Conservation (phyloP, 2,329 filamentous ascomycete genomes). For the Massarina eburnea region DNA sequence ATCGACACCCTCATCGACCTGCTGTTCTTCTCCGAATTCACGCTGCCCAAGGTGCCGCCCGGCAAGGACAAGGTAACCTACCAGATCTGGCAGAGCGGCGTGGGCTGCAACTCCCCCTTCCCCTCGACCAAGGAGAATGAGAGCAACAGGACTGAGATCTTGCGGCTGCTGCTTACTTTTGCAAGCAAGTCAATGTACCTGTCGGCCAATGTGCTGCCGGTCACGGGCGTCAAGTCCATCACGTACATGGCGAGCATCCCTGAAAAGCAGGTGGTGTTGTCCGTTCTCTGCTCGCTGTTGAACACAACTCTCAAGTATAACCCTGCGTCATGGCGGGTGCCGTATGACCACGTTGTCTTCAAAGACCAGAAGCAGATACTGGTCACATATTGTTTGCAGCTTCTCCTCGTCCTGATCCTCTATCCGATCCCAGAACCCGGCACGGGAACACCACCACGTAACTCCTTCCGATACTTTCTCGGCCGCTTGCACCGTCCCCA, state of each 20-base stretch:
- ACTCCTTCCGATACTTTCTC: slow-evolving; percentile 90
- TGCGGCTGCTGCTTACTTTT: slow-evolving; percentile 82
- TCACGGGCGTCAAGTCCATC: slow-evolving; percentile 78
- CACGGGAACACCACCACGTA: slow-evolving; percentile 70
- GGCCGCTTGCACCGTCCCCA: slow-evolving; percentile 88
- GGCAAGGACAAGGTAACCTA: slow-evolving; percentile 82
- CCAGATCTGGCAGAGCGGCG: slow-evolving; percentile 96
- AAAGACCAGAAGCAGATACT: slow-evolving; percentile 88
- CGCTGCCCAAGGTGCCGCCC: slow-evolving; percentile 71
- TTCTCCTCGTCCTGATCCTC: slow-evolving; percentile 80
- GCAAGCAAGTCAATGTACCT: slow-evolving; percentile 94
- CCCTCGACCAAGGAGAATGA: slow-evolving; percentile 90
- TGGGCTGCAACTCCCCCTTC: slow-evolving; percentile 88
- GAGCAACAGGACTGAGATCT: slow-evolving; percentile 86
- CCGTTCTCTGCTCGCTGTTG: slow-evolving; percentile 84
- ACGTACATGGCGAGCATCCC: slow-evolving; percentile 86
- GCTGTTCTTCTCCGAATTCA: slow-evolving; percentile 89
- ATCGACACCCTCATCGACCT: slow-evolving; percentile 87
- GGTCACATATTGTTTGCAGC: slow-evolving; percentile 87
- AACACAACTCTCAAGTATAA: slow-evolving; percentile 98
- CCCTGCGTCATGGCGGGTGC: slow-evolving; percentile 87
- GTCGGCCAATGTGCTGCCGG: slow-evolving; percentile 74
- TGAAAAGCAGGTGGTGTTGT: slow-evolving; percentile 90
- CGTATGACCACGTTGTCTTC: slow-evolving; percentile 89
- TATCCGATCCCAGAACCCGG: slow-evolving; percentile 84